Evolutionary conservation across 1,139 yeast species (phyloP), one percentile per base, ranked within the genome.

Genomic region (Kodamaea sp.): DNA sequence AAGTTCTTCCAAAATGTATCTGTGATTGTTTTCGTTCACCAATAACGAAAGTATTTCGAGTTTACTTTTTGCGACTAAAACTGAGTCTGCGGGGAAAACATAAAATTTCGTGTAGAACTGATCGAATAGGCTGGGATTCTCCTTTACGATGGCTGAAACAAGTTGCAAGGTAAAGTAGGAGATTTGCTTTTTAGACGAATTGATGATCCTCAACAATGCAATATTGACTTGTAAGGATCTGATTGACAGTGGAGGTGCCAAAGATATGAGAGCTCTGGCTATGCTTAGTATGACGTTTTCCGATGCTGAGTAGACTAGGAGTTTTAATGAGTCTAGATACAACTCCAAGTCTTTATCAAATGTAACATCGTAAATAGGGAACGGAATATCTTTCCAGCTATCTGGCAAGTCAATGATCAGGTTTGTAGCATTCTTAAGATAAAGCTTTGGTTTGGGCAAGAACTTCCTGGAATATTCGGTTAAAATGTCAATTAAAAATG

Each of bases 261-360:
- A 59, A 32, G 73, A 73, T 32, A 67, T 61, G 37, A 74, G 64
- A 1, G 85, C 76, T 40, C 77, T 73, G 2, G 81, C 68, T 2
- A 78, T 70, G 9, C 86, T 76, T n/a, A 86, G 46, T 3, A 84
- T 63, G 1, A 86, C 87, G 15, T 75, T 68, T n/a, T 78, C 79
- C 29, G 83, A 80, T 9, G 70, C 58, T 20, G 79, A 67, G 43
- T 63, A 70, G 7, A 75, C 61, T 26, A 84, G 58, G 1, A 63
- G 56, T 32, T 58, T 59, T 24, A 80, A 47, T 0, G 78, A 55
- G 4, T 66, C 57, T 10, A 86, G 55, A 26, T 86, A 76, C 8
- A 78, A 56, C 29, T 67, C 56, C 32, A 83, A 54, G 50, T 87
- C 95, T 0, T 68, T 57, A 48, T 84, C 84, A 43, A 70, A 59